Base-by-base conservation (phyloP, 441 rosid genomes). In the Populus hybrid region DNA sequence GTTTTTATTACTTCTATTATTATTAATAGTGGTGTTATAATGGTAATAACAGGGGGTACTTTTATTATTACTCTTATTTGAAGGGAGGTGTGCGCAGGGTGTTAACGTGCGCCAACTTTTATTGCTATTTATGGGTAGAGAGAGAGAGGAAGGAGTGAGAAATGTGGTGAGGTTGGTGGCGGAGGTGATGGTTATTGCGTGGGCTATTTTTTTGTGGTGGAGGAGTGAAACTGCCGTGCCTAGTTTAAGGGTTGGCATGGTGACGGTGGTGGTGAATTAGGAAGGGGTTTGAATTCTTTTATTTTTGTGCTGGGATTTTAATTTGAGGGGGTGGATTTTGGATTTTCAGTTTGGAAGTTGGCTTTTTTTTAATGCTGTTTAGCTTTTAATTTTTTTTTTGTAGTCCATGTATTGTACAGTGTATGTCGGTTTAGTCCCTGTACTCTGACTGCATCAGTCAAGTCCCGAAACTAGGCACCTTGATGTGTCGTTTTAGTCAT, bases 21-120 rank as follows among this genome's bases (percentile, higher is more conserved):
- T 18, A n/a, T 69, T 69, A n/a, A 8, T n/a, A 36, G 72, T 5
- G 16, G 21, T 36, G 72, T 32, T 36, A 36, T 32, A 34, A 36
- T 32, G 72, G 38, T n/a, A 35, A 36, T 69, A 35, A 14, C 36
- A 30, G 26, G 30, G 53, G 36, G 42, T 77, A 34, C 36, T 34
- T 69, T 77, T 69, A 42, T 36, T 36, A 35, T 21, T 36, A 18
- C 14, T 32, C 46, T 20, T 61, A 69, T 16, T 67, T 11, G 70
- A 28, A 14, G 57, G n/a, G 78, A 2, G 77, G 77, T 36, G 75
- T 40, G 92, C 85, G 76, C 82, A 73, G 66, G 84, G 72, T 32
- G 76, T 72, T 88, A 87, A 73, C 91, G 75, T 88, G 85, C 90
- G 89, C 89, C 78, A 76, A 65, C 57, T 83, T 67, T 64, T 24